These are phyloP conservation scores for Nidularia sp. DNA, from an alignment of 768 basidiomycete genomes.

Conservation along the genomic window DNA sequence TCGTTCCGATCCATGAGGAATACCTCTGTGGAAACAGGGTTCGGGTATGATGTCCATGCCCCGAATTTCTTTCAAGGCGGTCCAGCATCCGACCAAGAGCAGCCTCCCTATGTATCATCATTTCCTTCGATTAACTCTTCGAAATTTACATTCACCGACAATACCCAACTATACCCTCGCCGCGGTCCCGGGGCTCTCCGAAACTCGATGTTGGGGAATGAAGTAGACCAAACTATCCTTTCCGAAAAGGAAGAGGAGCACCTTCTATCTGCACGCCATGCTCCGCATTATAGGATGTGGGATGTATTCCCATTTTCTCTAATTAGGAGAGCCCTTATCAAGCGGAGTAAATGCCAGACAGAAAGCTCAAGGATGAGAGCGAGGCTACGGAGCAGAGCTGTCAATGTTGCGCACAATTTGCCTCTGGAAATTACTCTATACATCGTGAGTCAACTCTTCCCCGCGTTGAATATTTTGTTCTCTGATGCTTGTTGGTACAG, in stretches of 20 bases:
- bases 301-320: slow-evolving; percentile 72
- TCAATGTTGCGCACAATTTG: slow-evolving; percentile 47
- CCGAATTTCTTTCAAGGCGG: too few species aligned
- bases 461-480: not conserved
- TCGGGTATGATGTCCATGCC: too few species aligned
- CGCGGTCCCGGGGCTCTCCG: too few species aligned
- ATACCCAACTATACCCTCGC: too few species aligned
- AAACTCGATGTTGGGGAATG: too few species aligned
- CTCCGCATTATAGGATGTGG: slow-evolving; percentile 56
- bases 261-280: slow-evolving; percentile 49
- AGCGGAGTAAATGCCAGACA: slow-evolving; percentile 49
- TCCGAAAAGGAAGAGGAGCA: slow-evolving; percentile 37
- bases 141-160: too few species aligned
- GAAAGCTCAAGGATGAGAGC: slow-evolving; percentile 52
- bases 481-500: slow-evolving; percentile 26
- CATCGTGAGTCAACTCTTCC: slow-evolving; percentile 34
- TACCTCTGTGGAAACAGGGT: too few species aligned
- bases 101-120: too few species aligned
- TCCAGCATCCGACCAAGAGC: too few species aligned
- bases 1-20: too few species aligned
- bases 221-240: slow-evolving; percentile 13
- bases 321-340: slow-evolving; percentile 39
- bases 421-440: slow-evolving; percentile 70
- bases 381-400: slow-evolving; percentile 34
- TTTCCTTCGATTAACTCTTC: too few species aligned